phyloP scores from a whole-genome alignment of 768 basidiomycete genomes.

The Termitomyces sp. region DNA sequence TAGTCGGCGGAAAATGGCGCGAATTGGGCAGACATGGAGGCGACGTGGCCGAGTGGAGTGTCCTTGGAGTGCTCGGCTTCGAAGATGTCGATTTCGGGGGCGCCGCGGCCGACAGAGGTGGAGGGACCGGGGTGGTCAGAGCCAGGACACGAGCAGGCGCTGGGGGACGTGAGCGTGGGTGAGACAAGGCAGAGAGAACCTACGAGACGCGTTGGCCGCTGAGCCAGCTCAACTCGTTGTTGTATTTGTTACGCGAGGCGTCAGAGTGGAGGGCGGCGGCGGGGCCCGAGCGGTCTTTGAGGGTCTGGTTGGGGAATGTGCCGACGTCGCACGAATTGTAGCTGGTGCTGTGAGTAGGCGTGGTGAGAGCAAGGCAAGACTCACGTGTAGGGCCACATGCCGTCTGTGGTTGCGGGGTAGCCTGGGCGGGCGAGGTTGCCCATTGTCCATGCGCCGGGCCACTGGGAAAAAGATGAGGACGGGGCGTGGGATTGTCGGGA shows the following conservation, averaged over 20 bases:
- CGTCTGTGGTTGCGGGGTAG: slow-evolving; percentile 75
- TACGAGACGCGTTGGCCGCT: slow-evolving; percentile 74
- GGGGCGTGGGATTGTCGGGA: background rate
- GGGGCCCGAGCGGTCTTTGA: slow-evolving; percentile 45
- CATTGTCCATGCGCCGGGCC: slow-evolving; percentile 89
- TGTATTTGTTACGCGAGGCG: slow-evolving; percentile 42
- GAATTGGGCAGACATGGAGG: slow-evolving; percentile 31
- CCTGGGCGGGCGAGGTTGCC: slow-evolving; percentile 84
- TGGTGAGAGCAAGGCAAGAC: slow-evolving; percentile 12
- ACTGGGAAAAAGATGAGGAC: slow-evolving; percentile 32
- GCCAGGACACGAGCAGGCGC: slow-evolving; percentile 70
- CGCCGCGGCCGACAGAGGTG: slow-evolving; percentile 51
- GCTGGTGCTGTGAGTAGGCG: slow-evolving; percentile 18
- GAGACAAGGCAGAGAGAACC: slow-evolving; percentile 16
- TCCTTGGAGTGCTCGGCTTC: slow-evolving; percentile 68
- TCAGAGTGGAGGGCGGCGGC: slow-evolving; percentile 52
- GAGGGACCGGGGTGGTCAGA: slow-evolving; percentile 77
- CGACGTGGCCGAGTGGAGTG: slow-evolving; percentile 38
- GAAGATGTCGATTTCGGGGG: slow-evolving; percentile 81
- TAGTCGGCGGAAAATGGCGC: background rate
- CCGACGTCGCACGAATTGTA: slow-evolving; percentile 72
- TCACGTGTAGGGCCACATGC: slow-evolving; percentile 79
- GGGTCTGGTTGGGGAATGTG: slow-evolving; percentile 70
- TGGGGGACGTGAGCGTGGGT: slow-evolving; percentile 15
- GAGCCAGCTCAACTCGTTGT: slow-evolving; percentile 65